Base-by-base conservation (phyloP, 257 asterid genomes). In the Lycium ferocissimum region DNA sequence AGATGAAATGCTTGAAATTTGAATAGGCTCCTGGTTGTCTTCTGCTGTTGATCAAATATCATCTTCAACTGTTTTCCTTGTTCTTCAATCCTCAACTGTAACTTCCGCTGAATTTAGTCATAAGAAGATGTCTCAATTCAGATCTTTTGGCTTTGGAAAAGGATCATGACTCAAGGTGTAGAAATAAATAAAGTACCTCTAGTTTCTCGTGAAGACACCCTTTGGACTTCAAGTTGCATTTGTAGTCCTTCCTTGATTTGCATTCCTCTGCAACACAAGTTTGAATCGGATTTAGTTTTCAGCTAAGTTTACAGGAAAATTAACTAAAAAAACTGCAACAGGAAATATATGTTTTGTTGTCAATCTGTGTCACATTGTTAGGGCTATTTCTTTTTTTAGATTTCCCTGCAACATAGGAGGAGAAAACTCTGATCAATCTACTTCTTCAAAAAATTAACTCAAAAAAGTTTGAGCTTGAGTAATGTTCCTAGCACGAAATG, bases 21-120 rank as follows among this genome's bases (percentile, higher is more conserved):
- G 87, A 86, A 51, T 11, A 80, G 84, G 81, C 86, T 88, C 85
- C 13, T 85, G 1, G 89, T 79, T 26, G 93, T 89, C 33, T 86
- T 86, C 78, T 89, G 93, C 81, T 94, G 98, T 86, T 90, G 91
- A 83, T 92, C 96, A 59, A 93, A 83, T 93, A 93, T 91, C 91
- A 63, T 83, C 89, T 87, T 89, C 86, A 94, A 85, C 72, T 93
- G 93, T 56, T 87, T 90, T 78, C 92, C 92, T 79, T 94, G 97
- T 85, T 92, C 95, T 85, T 94, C 97, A 22, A 94, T 93, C 88
- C 95, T 90, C 86, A 92, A 18, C 87, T 94, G 97, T 43, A 94
- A 86, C 71, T 85, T 89, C 43, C 93, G 83, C 87, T 93, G 98
- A 70, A 88, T 88, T 97, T 70, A 8, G 1, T 4, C 8, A 38